Percentiles rank a stretch among this genome's conserved stretches.
These are phyloP conservation scores for Aspergillus neotritici DNA, from an alignment of 2,329 filamentous ascomycete species.

Conservation along the genomic window DNA sequence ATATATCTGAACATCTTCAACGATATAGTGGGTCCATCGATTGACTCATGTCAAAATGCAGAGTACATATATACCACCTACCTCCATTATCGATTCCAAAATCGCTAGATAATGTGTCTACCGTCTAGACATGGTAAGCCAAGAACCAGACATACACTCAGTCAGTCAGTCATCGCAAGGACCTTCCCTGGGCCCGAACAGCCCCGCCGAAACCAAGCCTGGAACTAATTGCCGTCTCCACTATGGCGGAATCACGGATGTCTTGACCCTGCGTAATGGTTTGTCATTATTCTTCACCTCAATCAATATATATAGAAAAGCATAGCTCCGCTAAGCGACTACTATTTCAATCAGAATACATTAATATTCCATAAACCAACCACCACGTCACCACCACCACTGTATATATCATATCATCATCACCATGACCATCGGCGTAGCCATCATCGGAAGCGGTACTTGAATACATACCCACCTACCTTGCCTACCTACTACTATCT, in stretches of 20 bases:
- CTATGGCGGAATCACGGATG: neutral
- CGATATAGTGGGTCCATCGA: constrained; percentile 3
- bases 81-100: too few species aligned
- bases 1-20: neutral
- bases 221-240: constrained; percentile 8
- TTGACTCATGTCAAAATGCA: too few species aligned
- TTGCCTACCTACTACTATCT: neutral
- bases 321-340: too few species aligned
- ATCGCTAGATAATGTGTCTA: too few species aligned
- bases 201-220: constrained; percentile 5
- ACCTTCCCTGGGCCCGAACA: neutral
- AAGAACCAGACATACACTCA: neutral
- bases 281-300: neutral
- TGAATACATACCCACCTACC: neutral
- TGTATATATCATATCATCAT: neutral
- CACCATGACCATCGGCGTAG: constrained; percentile 42
- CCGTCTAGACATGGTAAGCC: neutral
- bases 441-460: constrained; percentile 49
- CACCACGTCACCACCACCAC: neutral
- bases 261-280: neutral
- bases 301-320: neutral
- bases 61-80: too few species aligned
- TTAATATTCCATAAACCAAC: neutral
- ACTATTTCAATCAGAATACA: neutral
- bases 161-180: neutral